Percentiles rank a stretch among this genome's conserved stretches.
These are phyloP conservation scores for Candida argentea DNA, from an alignment of 805 yeast genomes.

Conservation along the genomic window DNA sequence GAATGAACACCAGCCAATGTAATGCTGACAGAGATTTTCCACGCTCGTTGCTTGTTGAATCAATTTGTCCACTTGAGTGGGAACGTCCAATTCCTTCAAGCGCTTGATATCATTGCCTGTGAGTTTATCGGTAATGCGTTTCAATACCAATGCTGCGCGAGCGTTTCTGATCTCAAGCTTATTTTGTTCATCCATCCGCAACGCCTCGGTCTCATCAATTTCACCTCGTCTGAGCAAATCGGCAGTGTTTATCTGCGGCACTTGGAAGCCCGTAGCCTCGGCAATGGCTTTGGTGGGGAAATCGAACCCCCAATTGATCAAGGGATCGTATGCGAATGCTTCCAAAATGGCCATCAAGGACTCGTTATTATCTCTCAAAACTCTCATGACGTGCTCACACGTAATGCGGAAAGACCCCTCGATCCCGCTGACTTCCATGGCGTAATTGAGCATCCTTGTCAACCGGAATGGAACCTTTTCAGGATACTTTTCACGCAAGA, in stretches of 20 bases:
- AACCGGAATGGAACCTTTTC: conserved; percentile 96
- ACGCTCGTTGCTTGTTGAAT: conserved; percentile 95
- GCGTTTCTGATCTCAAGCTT: conserved; percentile 71
- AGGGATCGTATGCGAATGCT: conserved; percentile 97
- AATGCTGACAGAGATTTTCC: conserved; percentile 92
- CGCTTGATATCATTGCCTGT: conserved; percentile 89
- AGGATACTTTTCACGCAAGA: conserved; percentile 91
- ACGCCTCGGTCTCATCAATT: conserved; percentile 70
- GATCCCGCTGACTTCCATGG: conserved; percentile 98
- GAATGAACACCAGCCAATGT: conserved; percentile 98
- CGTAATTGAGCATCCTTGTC: conserved; percentile 94
- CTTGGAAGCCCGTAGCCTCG: conserved; percentile 60
- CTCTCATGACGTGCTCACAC: conserved; percentile 95
- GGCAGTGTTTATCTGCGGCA: conserved; percentile 59
- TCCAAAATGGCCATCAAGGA: conserved; percentile 96
- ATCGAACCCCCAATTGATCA: conserved; percentile 98
- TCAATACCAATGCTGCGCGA: conserved; percentile 82
- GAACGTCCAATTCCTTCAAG: conserved; percentile 59
- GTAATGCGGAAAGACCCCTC: conserved; percentile 96
- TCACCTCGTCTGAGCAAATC: conserved; percentile 64
- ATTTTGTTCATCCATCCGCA: conserved; percentile 58
- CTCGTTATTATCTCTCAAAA: conserved; percentile 86
- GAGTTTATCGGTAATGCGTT: conserved; percentile 83
- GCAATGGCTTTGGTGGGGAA: conserved; percentile 73
- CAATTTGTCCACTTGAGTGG: conserved; percentile 85